phyloP scores from a whole-genome alignment of 495 filamentous ascomycete species.

The Aspergillus sclerotioniger region DNA sequence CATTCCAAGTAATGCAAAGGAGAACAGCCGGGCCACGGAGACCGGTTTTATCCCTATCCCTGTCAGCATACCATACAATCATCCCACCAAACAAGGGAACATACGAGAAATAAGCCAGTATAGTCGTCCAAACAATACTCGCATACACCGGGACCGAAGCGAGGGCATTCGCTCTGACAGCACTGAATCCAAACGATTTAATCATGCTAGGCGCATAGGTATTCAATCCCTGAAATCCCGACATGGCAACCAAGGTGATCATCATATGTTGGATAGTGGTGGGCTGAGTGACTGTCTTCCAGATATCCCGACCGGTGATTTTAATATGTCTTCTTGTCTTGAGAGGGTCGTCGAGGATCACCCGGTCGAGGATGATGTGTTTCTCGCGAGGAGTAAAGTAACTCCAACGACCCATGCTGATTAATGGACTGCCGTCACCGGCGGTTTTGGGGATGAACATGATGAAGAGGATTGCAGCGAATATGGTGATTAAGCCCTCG shows the following conservation, averaged over 20 bases:
- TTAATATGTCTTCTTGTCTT: slow-evolving; percentile 40
- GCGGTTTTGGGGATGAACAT: slow-evolving; percentile 45
- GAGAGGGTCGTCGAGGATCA: slow-evolving; percentile 44
- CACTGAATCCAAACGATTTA: slow-evolving; percentile 43
- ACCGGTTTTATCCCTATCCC: slow-evolving; percentile 40
- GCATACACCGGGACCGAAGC: slow-evolving; percentile 50
- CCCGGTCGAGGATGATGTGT: slow-evolving; percentile 40
- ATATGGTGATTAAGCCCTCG: slow-evolving; percentile 52
- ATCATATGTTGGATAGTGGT: slow-evolving; percentile 37
- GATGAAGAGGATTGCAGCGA: slow-evolving; percentile 50
- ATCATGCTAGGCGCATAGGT: slow-evolving; percentile 42
- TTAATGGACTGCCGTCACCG: slow-evolving; percentile 41
- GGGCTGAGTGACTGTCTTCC: slow-evolving; percentile 38
- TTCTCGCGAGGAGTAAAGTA: slow-evolving; percentile 45
- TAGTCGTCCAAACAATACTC: slow-evolving; percentile 39
- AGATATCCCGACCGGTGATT: slow-evolving; percentile 42
- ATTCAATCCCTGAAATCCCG: slow-evolving; percentile 41
- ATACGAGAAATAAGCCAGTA: slow-evolving; percentile 39
- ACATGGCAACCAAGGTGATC: slow-evolving; percentile 48
- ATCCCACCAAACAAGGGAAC: slow-evolving; percentile 21
- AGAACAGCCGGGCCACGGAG: slow-evolving; percentile 44
- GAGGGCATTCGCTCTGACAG: slow-evolving; percentile 49
- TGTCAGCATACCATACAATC: slow-evolving; percentile 11
- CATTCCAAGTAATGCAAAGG: slow-evolving; percentile 43
- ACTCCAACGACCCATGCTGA: slow-evolving; percentile 39